Evolutionary conservation across 306 rosid genomes (phyloP).

Genomic region (Glycine tomentella): DNA sequence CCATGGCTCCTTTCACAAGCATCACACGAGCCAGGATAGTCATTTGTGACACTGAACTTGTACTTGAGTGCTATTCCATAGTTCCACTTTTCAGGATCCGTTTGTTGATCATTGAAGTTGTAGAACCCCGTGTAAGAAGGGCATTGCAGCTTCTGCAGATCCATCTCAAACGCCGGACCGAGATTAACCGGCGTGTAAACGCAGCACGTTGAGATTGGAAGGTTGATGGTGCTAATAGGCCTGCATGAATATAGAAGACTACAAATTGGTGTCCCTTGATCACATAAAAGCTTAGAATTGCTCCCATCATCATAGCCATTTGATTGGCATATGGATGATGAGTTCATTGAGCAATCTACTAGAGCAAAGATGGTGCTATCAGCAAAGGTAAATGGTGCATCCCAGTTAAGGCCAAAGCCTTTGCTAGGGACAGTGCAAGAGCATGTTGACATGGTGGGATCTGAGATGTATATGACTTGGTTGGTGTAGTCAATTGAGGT

Average conservation of each 20-base stretch:
- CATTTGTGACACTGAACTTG: slow-evolving; percentile 76
- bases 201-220: slow-evolving; percentile 78
- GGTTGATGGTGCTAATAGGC: slow-evolving; percentile 64
- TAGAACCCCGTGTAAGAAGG: slow-evolving; percentile 81
- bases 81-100: slow-evolving; percentile 83
- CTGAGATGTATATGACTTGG: slow-evolving; percentile 71
- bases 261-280: slow-evolving; percentile 69
- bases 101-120: slow-evolving; percentile 67
- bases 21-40: slow-evolving; percentile 70
- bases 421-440: slow-evolving; percentile 68
- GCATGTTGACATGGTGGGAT: slow-evolving; percentile 89
- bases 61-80: slow-evolving; percentile 84
- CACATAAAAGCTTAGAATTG: slow-evolving; percentile 66
- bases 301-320: slow-evolving; percentile 47
- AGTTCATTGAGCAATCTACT: slow-evolving; percentile 66
- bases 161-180: slow-evolving; percentile 85
- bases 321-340: slow-evolving; percentile 61
- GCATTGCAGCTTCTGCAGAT: slow-evolving; percentile 80
- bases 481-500: slow-evolving; percentile 68
- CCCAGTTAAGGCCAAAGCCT: slow-evolving; percentile 82
- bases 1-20: slow-evolving; percentile 75
- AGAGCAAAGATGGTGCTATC: slow-evolving; percentile 70
- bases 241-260: slow-evolving; percentile 68
- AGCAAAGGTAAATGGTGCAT: slow-evolving; percentile 70
- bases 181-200: slow-evolving; percentile 84